phyloP scores from a whole-genome alignment of 1,284 basidiomycete species.

The Pterula multifida region DNA sequence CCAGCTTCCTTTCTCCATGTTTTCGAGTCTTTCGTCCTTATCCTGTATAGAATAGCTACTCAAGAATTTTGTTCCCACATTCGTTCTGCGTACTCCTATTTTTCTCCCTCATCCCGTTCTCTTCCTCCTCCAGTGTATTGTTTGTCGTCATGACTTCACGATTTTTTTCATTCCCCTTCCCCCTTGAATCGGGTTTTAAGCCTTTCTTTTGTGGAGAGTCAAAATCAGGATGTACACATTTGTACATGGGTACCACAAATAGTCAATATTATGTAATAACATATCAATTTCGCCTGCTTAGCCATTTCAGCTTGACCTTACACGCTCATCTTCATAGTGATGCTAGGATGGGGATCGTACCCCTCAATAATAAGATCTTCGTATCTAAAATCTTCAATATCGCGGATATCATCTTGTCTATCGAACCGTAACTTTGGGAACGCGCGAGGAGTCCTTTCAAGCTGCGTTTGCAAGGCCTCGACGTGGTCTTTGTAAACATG shows the following conservation, averaged over 20 bases:
- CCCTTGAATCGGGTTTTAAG: neutral
- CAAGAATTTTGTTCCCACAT: too few species aligned
- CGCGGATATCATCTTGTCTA: slow-evolving; percentile 38
- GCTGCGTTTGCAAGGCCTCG: slow-evolving; percentile 73
- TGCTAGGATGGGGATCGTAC: slow-evolving; percentile 78
- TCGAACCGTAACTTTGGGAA: slow-evolving; percentile 80
- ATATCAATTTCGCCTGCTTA: too few species aligned
- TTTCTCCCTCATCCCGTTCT: neutral
- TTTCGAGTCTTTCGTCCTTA: too few species aligned
- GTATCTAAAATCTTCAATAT: slow-evolving; percentile 77
- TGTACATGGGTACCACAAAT: too few species aligned
- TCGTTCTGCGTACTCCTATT: too few species aligned
- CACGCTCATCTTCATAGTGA: slow-evolving; percentile 98
- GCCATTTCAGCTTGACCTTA: slow-evolving; percentile 19
- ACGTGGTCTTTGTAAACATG: slow-evolving; percentile 95
- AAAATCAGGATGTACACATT: too few species aligned
- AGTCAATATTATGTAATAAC: too few species aligned
- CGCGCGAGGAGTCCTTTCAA: slow-evolving; percentile 64
- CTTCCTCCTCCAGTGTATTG: neutral
- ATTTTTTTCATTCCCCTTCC: neutral
- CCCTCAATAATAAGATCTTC: slow-evolving; percentile 81
- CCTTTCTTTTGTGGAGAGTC: neutral
- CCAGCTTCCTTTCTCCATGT: too few species aligned
- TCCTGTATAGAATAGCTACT: too few species aligned
- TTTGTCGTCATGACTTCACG: too few species aligned